Base-by-base conservation (phyloP, 805 yeast species). In the Starmerella floris region DNA sequence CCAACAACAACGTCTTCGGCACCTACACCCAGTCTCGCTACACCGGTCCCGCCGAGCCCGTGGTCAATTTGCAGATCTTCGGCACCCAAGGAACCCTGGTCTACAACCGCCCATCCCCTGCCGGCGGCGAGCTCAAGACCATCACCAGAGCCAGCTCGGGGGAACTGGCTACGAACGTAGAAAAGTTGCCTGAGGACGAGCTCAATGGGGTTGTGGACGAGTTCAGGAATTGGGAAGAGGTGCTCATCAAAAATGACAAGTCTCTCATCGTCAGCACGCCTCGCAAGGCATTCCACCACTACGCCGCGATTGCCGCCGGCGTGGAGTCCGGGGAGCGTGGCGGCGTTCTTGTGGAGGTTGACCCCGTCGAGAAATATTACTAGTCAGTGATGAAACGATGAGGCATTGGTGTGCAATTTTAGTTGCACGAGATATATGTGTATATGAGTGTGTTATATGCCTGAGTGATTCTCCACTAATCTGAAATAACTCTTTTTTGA, bases 231-330 rank as follows among this genome's bases (percentile, higher is more conserved):
- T 70, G 76, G 54, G 65, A 65, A 43, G 70, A 72, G 36, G 84
- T 85, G n/a, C 77, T 80, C 23, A 50, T 17, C 22, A 64, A 68
- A 43, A 72, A 74, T 50, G 83, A 82, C 59, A 81, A 81, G 62
- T 55, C 65, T 3, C 50, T 73, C 42, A 62, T 79, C 40, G 64
- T 57, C 32, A 72, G 73, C 33, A 69, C 77, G n/a, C 94, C 95
- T 22, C 79, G 73, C 49, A 71, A 67, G 48, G 84, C 93, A 5
- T 87, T 81, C 76, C 95, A 87, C 62, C 97, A 88, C 62, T 74
- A 87, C 60, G 95, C 95, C 5, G 73, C 83, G 52, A 75, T 88
- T 44, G 94, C 75, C 43, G 97, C 95, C 23, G 81, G 83, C 46
- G 63, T 88, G 30, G 78, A 79, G 51, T 78, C 91, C 45, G 73